Conservation (phyloP, 2,329 filamentous ascomycete genomes). For the Hymenoscyphus linearis region DNA sequence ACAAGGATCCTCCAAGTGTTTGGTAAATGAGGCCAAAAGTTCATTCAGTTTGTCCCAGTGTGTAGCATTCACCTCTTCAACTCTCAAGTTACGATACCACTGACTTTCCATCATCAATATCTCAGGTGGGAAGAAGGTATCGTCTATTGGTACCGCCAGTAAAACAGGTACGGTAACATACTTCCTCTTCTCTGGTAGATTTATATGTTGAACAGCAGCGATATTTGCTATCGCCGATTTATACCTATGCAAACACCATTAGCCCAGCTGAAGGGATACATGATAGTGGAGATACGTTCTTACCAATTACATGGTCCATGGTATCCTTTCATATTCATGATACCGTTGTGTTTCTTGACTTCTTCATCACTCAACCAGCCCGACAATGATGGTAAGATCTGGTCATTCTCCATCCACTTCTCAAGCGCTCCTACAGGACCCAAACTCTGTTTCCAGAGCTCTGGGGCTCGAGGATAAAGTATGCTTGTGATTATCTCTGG, state of each 20-base stretch:
- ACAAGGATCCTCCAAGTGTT: background rate
- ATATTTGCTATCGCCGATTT: background rate
- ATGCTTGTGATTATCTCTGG: background rate
- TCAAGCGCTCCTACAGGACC: slow-evolving; percentile 3
- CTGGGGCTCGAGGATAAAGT: background rate
- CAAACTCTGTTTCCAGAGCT: slow-evolving; percentile 2
- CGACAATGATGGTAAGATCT: background rate
- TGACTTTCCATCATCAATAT: background rate
- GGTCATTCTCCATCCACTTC: background rate
- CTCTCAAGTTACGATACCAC: background rate
- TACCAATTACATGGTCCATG: slow-evolving; percentile 4
- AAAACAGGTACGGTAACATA: background rate
- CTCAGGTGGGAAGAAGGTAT: background rate
- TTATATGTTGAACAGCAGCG: background rate
- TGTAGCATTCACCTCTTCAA: slow-evolving; percentile 1
- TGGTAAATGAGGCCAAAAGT: background rate
- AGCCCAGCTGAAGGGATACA: background rate
- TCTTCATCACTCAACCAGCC: slow-evolving; percentile 1
- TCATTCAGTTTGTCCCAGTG: slow-evolving; percentile 3
- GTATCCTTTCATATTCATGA: slow-evolving; percentile 1
- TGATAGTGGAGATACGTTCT: background rate
- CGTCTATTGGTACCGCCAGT: background rate
- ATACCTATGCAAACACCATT: background rate
- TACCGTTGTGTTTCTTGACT: background rate
- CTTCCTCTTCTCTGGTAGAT: background rate